Evolutionary conservation across 1,284 basidiomycete genomes (phyloP).

Genomic region (Irpex lacteus): DNA sequence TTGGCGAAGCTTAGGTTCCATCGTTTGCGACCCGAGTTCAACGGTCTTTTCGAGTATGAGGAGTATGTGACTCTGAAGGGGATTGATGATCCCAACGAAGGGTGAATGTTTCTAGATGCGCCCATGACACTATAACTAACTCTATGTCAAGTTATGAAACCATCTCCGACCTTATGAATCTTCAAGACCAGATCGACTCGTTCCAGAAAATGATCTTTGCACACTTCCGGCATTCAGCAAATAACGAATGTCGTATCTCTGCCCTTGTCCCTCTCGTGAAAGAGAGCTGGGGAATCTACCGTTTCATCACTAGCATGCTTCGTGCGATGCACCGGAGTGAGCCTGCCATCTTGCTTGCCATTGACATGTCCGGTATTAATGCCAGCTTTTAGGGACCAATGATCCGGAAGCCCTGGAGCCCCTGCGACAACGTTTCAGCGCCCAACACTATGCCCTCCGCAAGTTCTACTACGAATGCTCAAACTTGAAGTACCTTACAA

Average conservation of each 20-base stretch:
- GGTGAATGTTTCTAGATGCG: conserved; percentile 49
- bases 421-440: conserved; percentile 78
- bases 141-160: conserved; percentile 79
- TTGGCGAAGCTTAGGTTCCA: conserved; percentile 95
- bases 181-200: conserved; percentile 96
- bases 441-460: conserved; percentile 87
- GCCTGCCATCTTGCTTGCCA: conserved; percentile 22
- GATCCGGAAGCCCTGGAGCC: conserved; percentile 86
- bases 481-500: conserved; percentile 93
- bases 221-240: conserved; percentile 85
- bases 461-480: conserved; percentile 99
- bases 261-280: conserved; percentile 92
- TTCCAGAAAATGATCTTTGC: conserved; percentile 96
- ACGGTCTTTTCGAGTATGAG: conserved; percentile 95
- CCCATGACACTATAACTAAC: neutral
- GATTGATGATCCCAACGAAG: conserved; percentile 97
- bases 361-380: neutral
- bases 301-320: conserved; percentile 97
- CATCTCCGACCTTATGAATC: conserved; percentile 91
- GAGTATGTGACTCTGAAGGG: conserved; percentile 95
- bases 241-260: conserved; percentile 95
- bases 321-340: conserved; percentile 90
- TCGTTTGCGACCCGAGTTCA: conserved; percentile 90
- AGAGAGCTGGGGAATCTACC: conserved; percentile 96
- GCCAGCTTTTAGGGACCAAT: conserved; percentile 66